Base-by-base conservation (phyloP, 305 asterid species). In the Striga hermonthica region DNA sequence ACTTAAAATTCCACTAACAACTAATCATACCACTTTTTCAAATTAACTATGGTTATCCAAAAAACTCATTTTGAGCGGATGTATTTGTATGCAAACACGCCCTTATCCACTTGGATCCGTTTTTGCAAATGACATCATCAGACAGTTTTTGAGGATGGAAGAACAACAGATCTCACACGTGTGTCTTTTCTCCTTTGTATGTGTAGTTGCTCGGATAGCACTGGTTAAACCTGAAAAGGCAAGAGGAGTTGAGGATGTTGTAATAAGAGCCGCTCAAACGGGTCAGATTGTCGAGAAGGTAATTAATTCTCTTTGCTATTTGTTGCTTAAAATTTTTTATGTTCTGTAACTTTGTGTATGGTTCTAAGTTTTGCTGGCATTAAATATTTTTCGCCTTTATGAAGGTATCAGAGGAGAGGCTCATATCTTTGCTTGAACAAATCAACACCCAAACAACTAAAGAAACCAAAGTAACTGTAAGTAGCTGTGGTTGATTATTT, bases 201-300 rank as follows among this genome's bases (percentile, higher is more conserved):
- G 14, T 65, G 70, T 77, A 92, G 97, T 92, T 79, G 96, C 97
- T 75, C 87, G 97, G 66, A 92, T 92, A 74, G 96, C 97, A 12
- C 78, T 92, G 71, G 97, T 92, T 67, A 92, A 92, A 80, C 97
- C 98, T 31, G 97, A 92, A 36, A 92, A 92, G 82, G 97, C 98
- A 67, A 83, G 95, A 79, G 97, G 97, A 60, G 97, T 90, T 31
- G 98, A 92, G 79, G 98, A 92, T 83, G 88, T 87, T n/a, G 79
- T 92, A 53, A 72, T 92, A 52, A 80, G 98, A 80, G 88, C 97
- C 64, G 96, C 95, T 64, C 93, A 88, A 55, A 66, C 58, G 80
- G 96, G 98, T 64, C 98, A 92, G 79, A 86, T 89, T 64, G 78
- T 66, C 15, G 98, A 86, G 76, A 92, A 85, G 96, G 98, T 86